Percentiles rank a stretch among this genome's conserved stretches.
These are phyloP conservation scores for Adansonia grandidieri DNA, from an alignment of 441 rosid genomes.

Conservation along the genomic window DNA sequence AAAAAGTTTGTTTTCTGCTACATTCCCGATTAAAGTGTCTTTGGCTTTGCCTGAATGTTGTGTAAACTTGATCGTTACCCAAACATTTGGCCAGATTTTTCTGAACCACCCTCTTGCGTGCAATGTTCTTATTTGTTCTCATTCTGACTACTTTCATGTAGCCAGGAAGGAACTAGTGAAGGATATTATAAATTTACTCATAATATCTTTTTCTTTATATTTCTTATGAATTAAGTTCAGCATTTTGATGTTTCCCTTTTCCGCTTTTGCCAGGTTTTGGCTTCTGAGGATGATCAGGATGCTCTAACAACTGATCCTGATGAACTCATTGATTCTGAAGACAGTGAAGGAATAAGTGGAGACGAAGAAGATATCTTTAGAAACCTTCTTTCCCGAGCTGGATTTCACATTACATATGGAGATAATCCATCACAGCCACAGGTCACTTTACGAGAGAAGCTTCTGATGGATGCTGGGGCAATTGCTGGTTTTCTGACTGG, in stretches of 20 bases:
- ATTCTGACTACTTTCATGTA: neutral
- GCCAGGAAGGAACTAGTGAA: neutral
- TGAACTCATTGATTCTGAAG: constrained; percentile 97
- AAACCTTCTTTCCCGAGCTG: constrained; percentile 95
- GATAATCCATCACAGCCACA: constrained; percentile 93
- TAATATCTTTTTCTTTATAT: constrained; percentile 5
- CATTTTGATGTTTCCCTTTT: constrained; percentile 16
- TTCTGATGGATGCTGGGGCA: constrained; percentile 99
- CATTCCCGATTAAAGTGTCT: neutral
- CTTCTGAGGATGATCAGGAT: constrained; percentile 98
- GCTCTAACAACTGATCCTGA: constrained; percentile 98
- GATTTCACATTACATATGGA: constrained; percentile 90
- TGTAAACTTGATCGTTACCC: neutral
- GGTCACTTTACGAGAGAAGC: constrained; percentile 95
- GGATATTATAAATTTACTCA: neutral
- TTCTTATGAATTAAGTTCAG: neutral
- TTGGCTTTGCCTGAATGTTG: neutral
- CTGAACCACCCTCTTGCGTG: neutral
- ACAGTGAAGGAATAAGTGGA: constrained; percentile 92
- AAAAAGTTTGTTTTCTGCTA: neutral
- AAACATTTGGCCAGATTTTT: neutral
- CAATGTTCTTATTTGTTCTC: neutral
- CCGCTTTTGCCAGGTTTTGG: constrained; percentile 69
- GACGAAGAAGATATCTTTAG: constrained; percentile 96
- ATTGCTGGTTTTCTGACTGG: constrained; percentile 97